Conservation (phyloP, 208 protist species). For the Acanthamoeba castellanii region DNA sequence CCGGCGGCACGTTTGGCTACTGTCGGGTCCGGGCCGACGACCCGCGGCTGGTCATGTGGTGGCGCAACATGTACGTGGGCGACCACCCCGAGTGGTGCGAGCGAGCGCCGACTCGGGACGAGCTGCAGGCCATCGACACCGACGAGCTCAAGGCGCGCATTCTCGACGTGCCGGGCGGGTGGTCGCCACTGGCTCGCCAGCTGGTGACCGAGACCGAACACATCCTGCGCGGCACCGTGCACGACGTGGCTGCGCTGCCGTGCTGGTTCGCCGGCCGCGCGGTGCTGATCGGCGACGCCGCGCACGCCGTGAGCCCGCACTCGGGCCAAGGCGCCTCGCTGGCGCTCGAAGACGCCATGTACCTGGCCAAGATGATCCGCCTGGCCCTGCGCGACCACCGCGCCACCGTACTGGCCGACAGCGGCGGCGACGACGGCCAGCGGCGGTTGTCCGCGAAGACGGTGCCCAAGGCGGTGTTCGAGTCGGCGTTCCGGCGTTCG, state of each 20-base stretch:
- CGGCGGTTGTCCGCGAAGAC: neutral
- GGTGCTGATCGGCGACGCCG: constrained; percentile 10
- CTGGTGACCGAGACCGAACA: constrained; percentile 19
- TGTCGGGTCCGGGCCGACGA: neutral
- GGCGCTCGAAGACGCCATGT: constrained; percentile 62
- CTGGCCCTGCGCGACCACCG: constrained; percentile 14
- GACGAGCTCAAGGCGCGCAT: constrained; percentile 35
- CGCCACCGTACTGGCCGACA: neutral
- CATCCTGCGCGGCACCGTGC: constrained; percentile 19
- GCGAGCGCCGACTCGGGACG: neutral
- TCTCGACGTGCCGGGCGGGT: constrained; percentile 34
- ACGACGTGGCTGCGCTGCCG: neutral
- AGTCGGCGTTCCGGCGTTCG: neutral
- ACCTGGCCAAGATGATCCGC: constrained; percentile 12
- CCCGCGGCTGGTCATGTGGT: constrained; percentile 53
- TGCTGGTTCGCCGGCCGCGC: neutral
- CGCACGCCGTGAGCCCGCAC: constrained; percentile 51
- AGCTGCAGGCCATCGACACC: constrained; percentile 19
- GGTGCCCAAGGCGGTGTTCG: neutral
- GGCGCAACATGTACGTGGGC: constrained; percentile 31
- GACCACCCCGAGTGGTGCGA: neutral
- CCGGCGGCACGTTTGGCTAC: neutral
- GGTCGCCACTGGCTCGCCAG: neutral
- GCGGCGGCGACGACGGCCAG: no score
- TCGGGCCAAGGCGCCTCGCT: neutral